phyloP scores from a whole-genome alignment of 2,329 filamentous ascomycete genomes.

The Gyromitra esculenta region DNA sequence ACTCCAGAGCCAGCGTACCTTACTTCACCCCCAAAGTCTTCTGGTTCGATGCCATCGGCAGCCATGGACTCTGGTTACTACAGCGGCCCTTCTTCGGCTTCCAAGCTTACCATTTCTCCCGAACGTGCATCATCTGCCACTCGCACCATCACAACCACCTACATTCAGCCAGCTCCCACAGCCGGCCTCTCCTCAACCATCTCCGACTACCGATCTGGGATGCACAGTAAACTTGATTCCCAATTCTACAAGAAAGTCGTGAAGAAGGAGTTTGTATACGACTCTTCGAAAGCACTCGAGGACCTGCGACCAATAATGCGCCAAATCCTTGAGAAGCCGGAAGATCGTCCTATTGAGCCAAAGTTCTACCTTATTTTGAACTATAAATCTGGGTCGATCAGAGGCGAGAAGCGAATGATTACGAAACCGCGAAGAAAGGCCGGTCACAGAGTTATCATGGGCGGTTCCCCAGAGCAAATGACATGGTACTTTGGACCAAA shows the following conservation, averaged over 20 bases:
- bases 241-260: slow-evolving; percentile 52
- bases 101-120: slow-evolving; percentile 43
- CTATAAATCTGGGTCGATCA: slow-evolving; percentile 47
- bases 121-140: slow-evolving; percentile 34
- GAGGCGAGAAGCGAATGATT: slow-evolving; percentile 45
- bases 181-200: slow-evolving; percentile 58
- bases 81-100: slow-evolving; percentile 38
- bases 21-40: slow-evolving; percentile 43
- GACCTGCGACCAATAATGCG: slow-evolving; percentile 52
- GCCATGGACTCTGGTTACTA: slow-evolving; percentile 50
- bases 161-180: slow-evolving; percentile 56
- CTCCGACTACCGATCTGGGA: slow-evolving; percentile 57
- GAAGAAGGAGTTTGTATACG: slow-evolving; percentile 45
- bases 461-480: slow-evolving; percentile 49
- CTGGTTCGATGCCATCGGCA: slow-evolving; percentile 46
- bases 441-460: slow-evolving; percentile 44
- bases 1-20: slow-evolving; percentile 47
- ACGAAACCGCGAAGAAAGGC: slow-evolving; percentile 42
- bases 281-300: slow-evolving; percentile 42
- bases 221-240: slow-evolving; percentile 44
- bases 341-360: slow-evolving; percentile 48
- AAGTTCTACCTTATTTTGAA: slow-evolving; percentile 49
- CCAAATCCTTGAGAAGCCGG: slow-evolving; percentile 48
- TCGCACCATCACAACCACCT: slow-evolving; percentile 44
- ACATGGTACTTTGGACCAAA: slow-evolving; percentile 50